Evolutionary conservation across 306 rosid species (phyloP), one percentile per base, ranked within the genome.

Genomic region (Ceratonia siliqua): DNA sequence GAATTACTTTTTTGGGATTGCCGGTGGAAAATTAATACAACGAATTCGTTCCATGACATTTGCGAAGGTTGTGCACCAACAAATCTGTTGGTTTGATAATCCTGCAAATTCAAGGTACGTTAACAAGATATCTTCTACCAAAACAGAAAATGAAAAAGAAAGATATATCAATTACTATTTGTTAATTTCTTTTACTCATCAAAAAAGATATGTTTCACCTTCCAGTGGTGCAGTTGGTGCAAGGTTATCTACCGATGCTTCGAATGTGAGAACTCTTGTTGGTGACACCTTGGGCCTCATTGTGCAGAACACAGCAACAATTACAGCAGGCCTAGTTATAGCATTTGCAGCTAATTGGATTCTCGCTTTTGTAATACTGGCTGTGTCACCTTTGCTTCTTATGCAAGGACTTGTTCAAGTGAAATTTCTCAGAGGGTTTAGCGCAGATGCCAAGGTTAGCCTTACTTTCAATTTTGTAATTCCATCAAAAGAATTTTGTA

Each of bases 301-400:
- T 68, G 91, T 84, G 25, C 97, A 91, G 49, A 94, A 91, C 63
- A 62, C 81, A 36, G 76, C 96, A 50, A 86, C 96, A 2, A 3
- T 94, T 72, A 33, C 50, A 25, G 81, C 89, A 0, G 95, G 89
- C 56, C 62, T 94, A 38, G 2, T 90, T 56, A 90, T 94, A 85
- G 82, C 95, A 43, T 88, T 94, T 85, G 80, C 89, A 15, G 91
- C 97, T 62, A 91, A 91, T 53, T 94, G 98, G 98, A 90, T 79
- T 36, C 81, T 94, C 2, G 87, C 95, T 41, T 69, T 87, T 0
- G 15, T 88, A 45, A 35, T 91, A 70, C 66, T 94, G 18, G 88
- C 81, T 0, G 79, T 90, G 70, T 82, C 97, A 14, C 98, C 98
- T 4, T 11, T 87, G 17, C 2, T 94, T 46, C 6, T 88, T 17